Conservation (phyloP, 768 basidiomycete genomes). For the Kockovaella imperatae region DNA sequence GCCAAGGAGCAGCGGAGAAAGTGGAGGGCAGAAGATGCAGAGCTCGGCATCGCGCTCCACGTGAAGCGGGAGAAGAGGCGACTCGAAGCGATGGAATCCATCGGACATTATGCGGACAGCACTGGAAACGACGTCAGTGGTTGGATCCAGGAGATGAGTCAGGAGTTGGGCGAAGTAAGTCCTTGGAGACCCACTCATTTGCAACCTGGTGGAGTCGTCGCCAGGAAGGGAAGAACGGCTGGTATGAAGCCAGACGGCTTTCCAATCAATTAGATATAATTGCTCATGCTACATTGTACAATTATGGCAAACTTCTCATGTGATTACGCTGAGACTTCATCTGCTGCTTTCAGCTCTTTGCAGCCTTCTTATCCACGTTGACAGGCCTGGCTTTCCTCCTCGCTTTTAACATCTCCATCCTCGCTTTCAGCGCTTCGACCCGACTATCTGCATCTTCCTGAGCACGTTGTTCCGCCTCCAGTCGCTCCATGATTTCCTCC, state of each 20-base stretch:
- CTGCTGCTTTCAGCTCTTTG: not conserved
- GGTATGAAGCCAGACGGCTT: not conserved
- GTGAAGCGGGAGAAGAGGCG: constrained; percentile 14
- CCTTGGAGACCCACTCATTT: not conserved
- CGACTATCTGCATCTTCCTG: constrained; percentile 40
- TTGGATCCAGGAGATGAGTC: constrained; percentile 18
- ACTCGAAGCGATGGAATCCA: constrained; percentile 12
- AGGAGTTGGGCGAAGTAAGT: not conserved
- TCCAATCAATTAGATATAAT: constrained; percentile 1
- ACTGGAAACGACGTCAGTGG: constrained; percentile 24
- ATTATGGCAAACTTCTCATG: not conserved
- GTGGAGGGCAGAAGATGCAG: constrained; percentile 6
- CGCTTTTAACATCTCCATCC: constrained; percentile 37
- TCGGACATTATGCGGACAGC: constrained; percentile 18
- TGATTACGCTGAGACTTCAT: not conserved
- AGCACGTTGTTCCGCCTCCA: constrained; percentile 41
- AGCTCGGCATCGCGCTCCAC: constrained; percentile 5
- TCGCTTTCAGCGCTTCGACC: constrained; percentile 25
- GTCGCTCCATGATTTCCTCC: constrained; percentile 40
- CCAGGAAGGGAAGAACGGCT: not conserved
- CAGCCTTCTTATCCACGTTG: not conserved
- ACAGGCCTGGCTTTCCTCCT: constrained; percentile 15
- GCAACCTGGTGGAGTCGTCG: not conserved
- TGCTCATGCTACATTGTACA: not conserved
- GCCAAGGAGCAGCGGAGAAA: constrained; percentile 9